Base-by-base conservation (phyloP, 169 alveolate species). In the Plasmodium gallinaceum region DNA sequence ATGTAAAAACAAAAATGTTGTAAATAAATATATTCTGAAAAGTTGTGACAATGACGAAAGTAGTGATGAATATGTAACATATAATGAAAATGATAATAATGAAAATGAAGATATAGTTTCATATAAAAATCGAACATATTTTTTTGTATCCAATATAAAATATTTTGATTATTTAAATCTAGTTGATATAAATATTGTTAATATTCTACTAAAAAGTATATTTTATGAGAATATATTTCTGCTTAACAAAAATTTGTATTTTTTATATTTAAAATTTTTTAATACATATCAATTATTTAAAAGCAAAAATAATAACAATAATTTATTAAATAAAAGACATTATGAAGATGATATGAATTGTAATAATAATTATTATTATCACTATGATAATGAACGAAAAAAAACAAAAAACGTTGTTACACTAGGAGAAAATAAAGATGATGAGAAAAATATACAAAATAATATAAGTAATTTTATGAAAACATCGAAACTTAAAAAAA, bases 151-250 rank as follows among this genome's bases (percentile, higher is more conserved):
- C 52, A 86, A 58, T 65, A 39, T 86, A 46, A 86, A 86, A 86
- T 42, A 46, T 39, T 86, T 86, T 65, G 92, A 86, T 9, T 46
- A 69, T 2, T 22, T 86, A 70, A 86, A 86, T 52, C 10, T 86
- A 60, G 75, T 22, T 42, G 69, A 86, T 26, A 60, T 69, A n/a
- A 58, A 69, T 54, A 14, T 86, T 20, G 66, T 86, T 8, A 86
- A 70, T 10, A 71, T 86, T 45, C 51, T 61, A 61, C 70, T 71
- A 20, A 86, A 60, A 52, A 26, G 60, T 16, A 65, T 86, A 52
- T 86, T 70, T 66, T 71, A 71, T 54, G 87, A 70, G 71, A 86
- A 71, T 52, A 14, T 86, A 71, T 71, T 58, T 86, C 0, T 42
- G n/a, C 48, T 86, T 14, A 69, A 86, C 58, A 58, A 37, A 65